Evolutionary conservation across 2,329 filamentous ascomycete genomes (phyloP).

Genomic region (Trichoderma aggressivum): DNA sequence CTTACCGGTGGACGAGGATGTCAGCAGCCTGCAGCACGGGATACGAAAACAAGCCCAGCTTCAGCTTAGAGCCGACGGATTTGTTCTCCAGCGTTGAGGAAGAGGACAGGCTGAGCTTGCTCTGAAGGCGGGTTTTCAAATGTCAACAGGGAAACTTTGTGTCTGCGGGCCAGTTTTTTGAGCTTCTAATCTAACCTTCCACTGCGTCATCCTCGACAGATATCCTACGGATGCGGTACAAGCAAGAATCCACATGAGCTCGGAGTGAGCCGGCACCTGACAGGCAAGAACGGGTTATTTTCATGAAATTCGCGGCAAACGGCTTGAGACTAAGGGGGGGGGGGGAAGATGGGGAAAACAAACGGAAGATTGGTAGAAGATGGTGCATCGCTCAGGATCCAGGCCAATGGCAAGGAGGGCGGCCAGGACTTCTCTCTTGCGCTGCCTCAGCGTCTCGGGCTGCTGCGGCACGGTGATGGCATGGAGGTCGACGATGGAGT

Average conservation of each 20-base stretch:
- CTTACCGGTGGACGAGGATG: slow-evolving; percentile 76
- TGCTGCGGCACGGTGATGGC: slow-evolving; percentile 80
- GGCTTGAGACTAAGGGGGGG: neutral
- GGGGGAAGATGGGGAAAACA: slow-evolving; percentile 43
- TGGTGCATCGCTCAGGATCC: slow-evolving; percentile 67
- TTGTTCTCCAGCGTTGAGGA: slow-evolving; percentile 57
- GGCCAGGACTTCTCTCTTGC: slow-evolving; percentile 72
- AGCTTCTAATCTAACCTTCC: slow-evolving; percentile 67
- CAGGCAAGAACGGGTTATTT: neutral
- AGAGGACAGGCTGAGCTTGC: slow-evolving; percentile 65
- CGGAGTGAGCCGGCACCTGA: slow-evolving; percentile 74
- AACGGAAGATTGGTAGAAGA: slow-evolving; percentile 82
- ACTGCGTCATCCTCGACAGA: slow-evolving; percentile 97
- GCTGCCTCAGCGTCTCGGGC: slow-evolving; percentile 55
- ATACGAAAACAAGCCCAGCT: slow-evolving; percentile 91
- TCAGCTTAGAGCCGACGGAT: slow-evolving; percentile 59
- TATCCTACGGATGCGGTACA: slow-evolving; percentile 91
- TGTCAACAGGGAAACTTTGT: neutral
- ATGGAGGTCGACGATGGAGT: slow-evolving; percentile 89
- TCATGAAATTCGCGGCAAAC: neutral
- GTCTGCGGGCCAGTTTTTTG: neutral
- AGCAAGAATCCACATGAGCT: slow-evolving; percentile 96
- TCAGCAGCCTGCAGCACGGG: slow-evolving; percentile 94
- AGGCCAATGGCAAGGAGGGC: slow-evolving; percentile 80
- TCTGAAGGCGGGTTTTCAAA: slow-evolving; percentile 43